Base-by-base conservation (phyloP, 352 stramenopile genomes). In the Pythium insidiosum region DNA sequence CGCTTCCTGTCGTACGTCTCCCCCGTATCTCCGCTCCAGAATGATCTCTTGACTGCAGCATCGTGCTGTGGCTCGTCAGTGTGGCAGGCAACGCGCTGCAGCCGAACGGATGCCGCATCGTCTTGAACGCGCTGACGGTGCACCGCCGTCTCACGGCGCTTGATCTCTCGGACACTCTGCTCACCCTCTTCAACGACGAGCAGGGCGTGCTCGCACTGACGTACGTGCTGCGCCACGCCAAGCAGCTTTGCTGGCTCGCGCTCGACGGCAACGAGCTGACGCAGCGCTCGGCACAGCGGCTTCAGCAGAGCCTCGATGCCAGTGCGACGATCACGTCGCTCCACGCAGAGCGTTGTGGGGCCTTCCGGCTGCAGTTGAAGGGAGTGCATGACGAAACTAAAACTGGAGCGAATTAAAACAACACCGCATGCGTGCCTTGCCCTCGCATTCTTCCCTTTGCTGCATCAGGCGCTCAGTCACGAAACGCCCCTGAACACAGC, bases 131-230 rank as follows among this genome's bases (percentile, higher is more conserved):
- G 0, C 41, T 83, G 19, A 54, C 67, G 1, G 73, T 85, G 46
- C 72, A 88, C 26, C 64, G 53, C 4, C 71, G 58, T 19, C 50
- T 88, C 19, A 81, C 69, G 0, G 56, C 67, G 4, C 63, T 84
- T 19, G 64, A 88, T 43, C 46, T 84, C 1, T 84, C 74, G 0
- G 55, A 55, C 61, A 85, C 83, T 23, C 46, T 73, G 50, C 42
- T 84, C 28, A 61, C 47, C 15, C 26, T 79, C 21, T 84, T 85
- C 41, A 66, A 75, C 25, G 60, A 82, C 20, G 67, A 72, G 33
- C 49, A 70, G 25, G 74, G 69, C 11, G 73, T 68, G 28, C 25
- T 85, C 6, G 62, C 68, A 0, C 48, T 88, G n/a, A 58, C 62
- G 12, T 77, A 81, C 48, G 33, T 78, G 22, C 26, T 85, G 35